Percentiles rank a stretch among this genome's conserved stretches.
These are phyloP conservation scores for Suillus spraguei DNA, from an alignment of 768 basidiomycete species.

Conservation along the genomic window DNA sequence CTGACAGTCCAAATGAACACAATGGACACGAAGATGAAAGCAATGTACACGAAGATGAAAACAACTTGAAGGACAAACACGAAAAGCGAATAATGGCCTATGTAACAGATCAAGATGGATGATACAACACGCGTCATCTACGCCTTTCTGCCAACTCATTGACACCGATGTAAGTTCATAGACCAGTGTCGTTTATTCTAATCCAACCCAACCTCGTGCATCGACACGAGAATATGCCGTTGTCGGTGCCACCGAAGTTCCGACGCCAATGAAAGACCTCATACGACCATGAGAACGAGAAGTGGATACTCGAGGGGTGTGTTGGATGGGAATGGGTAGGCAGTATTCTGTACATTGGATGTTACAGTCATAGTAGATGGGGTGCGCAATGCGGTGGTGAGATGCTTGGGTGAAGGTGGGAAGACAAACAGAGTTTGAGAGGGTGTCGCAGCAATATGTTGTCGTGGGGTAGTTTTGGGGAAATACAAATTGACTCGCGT, in stretches of 20 bases:
- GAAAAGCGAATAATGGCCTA: conserved; percentile 25
- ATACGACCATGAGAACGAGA: conserved; percentile 68
- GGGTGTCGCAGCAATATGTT: conserved; percentile 46
- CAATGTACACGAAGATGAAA: conserved; percentile 7
- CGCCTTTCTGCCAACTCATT: conserved; percentile 14
- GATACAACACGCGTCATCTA: conserved; percentile 9
- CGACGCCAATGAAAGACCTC: conserved; percentile 73
- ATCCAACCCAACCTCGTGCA: conserved; percentile 76
- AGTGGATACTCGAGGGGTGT: conserved; percentile 72
- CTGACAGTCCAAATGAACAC: conserved; percentile 18
- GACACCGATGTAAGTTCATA: conserved; percentile 11
- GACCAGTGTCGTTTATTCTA: conserved; percentile 36
- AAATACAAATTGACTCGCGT: conserved; percentile 29
- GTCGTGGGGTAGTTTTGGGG: conserved; percentile 27
- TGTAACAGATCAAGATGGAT: conserved; percentile 12
- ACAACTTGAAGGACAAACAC: conserved; percentile 18
- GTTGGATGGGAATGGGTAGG: conserved; percentile 59
- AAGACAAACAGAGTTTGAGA: conserved; percentile 89
- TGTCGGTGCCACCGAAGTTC: conserved; percentile 70
- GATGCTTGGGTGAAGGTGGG: conserved; percentile 71
- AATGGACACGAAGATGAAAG: conserved; percentile 9
- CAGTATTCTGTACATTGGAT: conserved; percentile 50
- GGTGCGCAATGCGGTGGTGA: conserved; percentile 53
- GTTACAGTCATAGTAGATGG: conserved; percentile 85
- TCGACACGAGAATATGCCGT: conserved; percentile 85